These are phyloP conservation scores for Pichia thaimueangensis DNA, from an alignment of 805 yeast species.

Conservation along the genomic window DNA sequence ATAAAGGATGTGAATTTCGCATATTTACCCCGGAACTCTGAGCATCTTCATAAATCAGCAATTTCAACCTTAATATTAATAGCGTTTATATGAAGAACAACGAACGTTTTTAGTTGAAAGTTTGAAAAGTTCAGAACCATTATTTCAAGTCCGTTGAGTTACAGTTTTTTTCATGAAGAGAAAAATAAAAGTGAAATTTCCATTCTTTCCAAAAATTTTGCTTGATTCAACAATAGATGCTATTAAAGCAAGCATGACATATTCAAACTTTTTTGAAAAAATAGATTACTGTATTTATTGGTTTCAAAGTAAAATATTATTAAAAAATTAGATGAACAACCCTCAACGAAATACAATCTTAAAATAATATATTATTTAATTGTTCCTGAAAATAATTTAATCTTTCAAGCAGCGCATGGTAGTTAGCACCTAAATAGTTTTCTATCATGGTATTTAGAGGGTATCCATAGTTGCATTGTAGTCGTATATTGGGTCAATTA, in stretches of 20 bases:
- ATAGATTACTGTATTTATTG: too few species aligned
- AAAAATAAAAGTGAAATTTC: constrained; percentile 1
- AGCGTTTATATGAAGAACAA: constrained; percentile 9
- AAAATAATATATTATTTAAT: constrained; percentile 10
- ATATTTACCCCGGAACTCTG: constrained; percentile 10
- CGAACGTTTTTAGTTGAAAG: constrained; percentile 9
- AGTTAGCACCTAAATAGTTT: constrained; percentile 2
- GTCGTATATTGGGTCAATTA: not conserved
- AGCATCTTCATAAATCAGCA: constrained; percentile 14
- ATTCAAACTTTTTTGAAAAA: constrained; percentile 10
- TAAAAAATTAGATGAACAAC: constrained; percentile 8
- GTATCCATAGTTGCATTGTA: too few species aligned
- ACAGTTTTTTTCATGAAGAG: not conserved
- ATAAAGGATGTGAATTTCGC: constrained; percentile 12
- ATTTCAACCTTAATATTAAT: constrained; percentile 7
- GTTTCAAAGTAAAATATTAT: constrained; percentile 7
- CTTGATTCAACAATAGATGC: constrained; percentile 10
- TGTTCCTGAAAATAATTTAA: constrained; percentile 12
- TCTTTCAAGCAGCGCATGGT: constrained; percentile 14
- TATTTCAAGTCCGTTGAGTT: constrained; percentile 8
- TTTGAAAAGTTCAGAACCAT: constrained; percentile 11
- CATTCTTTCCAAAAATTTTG: constrained; percentile 8
- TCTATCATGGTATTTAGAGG: not conserved
- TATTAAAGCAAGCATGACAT: constrained; percentile 13
- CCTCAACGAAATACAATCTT: constrained; percentile 12